phyloP scores from a whole-genome alignment of 306 rosid species.

The Neltuma alba region DNA sequence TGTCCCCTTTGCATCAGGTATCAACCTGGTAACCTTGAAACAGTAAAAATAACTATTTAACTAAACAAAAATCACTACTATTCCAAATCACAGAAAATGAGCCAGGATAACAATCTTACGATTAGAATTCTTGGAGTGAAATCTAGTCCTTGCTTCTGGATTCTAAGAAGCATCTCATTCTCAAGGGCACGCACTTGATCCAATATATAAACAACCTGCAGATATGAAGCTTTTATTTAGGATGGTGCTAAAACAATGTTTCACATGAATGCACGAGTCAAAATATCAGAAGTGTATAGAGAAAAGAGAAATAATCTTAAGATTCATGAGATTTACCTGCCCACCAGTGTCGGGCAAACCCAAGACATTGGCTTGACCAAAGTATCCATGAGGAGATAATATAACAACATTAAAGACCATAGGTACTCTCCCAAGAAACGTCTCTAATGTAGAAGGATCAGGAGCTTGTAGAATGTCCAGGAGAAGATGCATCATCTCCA shows the following conservation, averaged over 20 bases:
- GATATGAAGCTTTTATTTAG: conserved; percentile 17
- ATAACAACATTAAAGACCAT: conserved; percentile 95
- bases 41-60: background rate
- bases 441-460: conserved; percentile 89
- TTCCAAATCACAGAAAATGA: conserved; percentile 5
- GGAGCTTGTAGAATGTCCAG: conserved; percentile 94
- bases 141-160: conserved; percentile 79
- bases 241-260: conserved; percentile 7
- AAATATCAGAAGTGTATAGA: conserved; percentile 3
- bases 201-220: conserved; percentile 88
- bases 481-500: conserved; percentile 84
- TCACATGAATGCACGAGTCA: conserved; percentile 15
- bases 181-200: conserved; percentile 99
- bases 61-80: background rate
- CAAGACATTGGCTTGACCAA: conserved; percentile 96
- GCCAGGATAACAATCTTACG: conserved; percentile 47
- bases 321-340: conserved; percentile 63
- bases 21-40: conserved; percentile 62
- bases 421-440: conserved; percentile 90
- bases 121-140: conserved; percentile 81
- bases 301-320: background rate
- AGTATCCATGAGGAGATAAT: conserved; percentile 93
- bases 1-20: conserved; percentile 93
- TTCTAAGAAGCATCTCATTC: conserved; percentile 85
- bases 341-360: conserved; percentile 99